Evolutionary conservation across 805 yeast genomes (phyloP).

Genomic region (Saturnispora diversa): DNA sequence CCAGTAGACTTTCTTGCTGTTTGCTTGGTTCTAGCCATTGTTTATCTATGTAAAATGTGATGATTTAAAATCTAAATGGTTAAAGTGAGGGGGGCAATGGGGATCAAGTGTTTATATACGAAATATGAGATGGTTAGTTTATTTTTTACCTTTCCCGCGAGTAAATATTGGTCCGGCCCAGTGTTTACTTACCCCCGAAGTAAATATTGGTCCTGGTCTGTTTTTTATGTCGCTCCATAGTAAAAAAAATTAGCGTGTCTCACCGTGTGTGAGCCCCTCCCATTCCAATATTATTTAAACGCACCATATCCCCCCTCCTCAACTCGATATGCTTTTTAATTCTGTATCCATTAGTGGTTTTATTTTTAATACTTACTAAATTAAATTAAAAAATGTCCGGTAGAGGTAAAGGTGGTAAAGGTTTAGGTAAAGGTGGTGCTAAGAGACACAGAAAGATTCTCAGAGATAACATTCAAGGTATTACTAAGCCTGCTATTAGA

Average conservation of each 20-base stretch:
- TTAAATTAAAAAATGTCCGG: constrained; percentile 69
- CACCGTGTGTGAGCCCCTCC: background rate
- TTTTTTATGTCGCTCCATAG: constrained; percentile 3
- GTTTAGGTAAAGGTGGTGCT: constrained; percentile 99
- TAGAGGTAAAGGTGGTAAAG: constrained; percentile 99
- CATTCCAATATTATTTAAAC: background rate
- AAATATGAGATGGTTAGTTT: background rate
- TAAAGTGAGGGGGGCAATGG: background rate
- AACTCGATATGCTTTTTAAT: background rate
- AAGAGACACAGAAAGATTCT: constrained; percentile 99
- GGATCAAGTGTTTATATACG: background rate
- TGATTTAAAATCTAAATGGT: background rate
- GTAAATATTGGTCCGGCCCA: constrained; percentile 7
- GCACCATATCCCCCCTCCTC: background rate
- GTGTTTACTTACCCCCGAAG: constrained; percentile 5
- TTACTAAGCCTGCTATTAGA: constrained; percentile 99
- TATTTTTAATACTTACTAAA: constrained; percentile 16
- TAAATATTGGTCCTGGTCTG: constrained; percentile 4
- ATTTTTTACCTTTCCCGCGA: constrained; percentile 2
- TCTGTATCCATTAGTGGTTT: constrained; percentile 11
- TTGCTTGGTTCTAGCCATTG: constrained; percentile 90
- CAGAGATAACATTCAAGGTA: constrained; percentile 99
- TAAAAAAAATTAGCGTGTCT: no score
- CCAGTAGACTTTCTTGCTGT: constrained; percentile 93
- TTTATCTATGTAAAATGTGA: background rate